These are phyloP conservation scores for Tricharina praecox DNA, from an alignment of 495 filamentous ascomycete species.

Conservation along the genomic window DNA sequence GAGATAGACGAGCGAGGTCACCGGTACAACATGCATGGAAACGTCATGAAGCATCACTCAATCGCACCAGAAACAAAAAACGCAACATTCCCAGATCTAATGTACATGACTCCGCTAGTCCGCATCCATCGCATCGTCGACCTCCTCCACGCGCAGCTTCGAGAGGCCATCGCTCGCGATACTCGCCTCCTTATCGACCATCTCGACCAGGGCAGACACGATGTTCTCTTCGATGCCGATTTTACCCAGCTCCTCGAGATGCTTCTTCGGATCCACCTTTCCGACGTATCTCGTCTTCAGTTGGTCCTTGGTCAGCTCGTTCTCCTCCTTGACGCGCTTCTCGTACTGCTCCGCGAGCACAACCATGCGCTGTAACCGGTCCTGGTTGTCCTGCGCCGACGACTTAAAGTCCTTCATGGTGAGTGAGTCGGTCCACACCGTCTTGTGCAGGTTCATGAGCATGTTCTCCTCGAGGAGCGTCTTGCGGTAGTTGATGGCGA, in stretches of 20 bases:
- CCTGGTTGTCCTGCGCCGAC: slow-evolving; percentile 68
- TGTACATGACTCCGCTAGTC: too few relatives aligned
- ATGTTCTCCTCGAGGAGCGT: slow-evolving; percentile 97
- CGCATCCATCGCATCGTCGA: slow-evolving; percentile 20
- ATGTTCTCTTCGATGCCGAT: slow-evolving; percentile 97
- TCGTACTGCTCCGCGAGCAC: slow-evolving; percentile 87
- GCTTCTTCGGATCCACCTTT: slow-evolving; percentile 98
- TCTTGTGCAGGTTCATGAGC: slow-evolving; percentile 99
- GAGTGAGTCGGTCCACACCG: slow-evolving; percentile 94
- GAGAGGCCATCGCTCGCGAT: slow-evolving; percentile 20
- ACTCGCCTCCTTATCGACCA: slow-evolving; percentile 96
- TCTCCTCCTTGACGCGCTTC: slow-evolving; percentile 96
- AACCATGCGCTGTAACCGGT: slow-evolving; percentile 72
- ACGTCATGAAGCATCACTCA: too few relatives aligned
- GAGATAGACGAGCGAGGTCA: too few relatives aligned
- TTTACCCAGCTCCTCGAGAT: slow-evolving; percentile 90
- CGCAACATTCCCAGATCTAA: too few relatives aligned
- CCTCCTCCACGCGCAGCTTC: slow-evolving; percentile 11
- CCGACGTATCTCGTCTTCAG: slow-evolving; percentile 97
- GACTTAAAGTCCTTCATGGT: slow-evolving; percentile 91
- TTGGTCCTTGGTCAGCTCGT: slow-evolving; percentile 88
- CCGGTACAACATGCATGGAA: too few relatives aligned
- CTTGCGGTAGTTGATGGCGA: slow-evolving; percentile 94
- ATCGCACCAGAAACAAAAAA: too few relatives aligned
- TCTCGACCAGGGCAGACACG: slow-evolving; percentile 83